A percentile compares a stretch with the other conserved stretches of the same genome.
Evolutionary conservation across 2,329 filamentous ascomycete genomes (phyloP).

Genomic region (Reticulascus tulasneorum): DNA sequence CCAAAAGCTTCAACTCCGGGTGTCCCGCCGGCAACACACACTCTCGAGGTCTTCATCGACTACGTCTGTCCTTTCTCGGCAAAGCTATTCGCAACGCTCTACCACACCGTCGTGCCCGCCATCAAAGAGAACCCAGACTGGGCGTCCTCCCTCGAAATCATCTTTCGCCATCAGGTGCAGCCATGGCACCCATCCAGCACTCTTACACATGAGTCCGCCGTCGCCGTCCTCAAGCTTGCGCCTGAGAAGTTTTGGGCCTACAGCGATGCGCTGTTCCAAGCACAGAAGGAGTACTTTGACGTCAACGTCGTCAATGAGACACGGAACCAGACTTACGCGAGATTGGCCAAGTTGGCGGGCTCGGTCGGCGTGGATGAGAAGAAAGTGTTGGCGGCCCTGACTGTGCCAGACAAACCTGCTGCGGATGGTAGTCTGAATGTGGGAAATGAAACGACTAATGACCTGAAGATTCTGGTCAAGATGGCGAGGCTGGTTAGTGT

Average conservation of each 20-base stretch:
- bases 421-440: conserved; percentile 67
- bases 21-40: conserved; percentile 49
- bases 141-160: conserved; percentile 59
- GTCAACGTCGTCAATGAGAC: conserved; percentile 77
- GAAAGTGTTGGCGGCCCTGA: conserved; percentile 65
- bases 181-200: conserved; percentile 91
- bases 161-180: conserved; percentile 90
- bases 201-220: conserved; percentile 74
- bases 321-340: conserved; percentile 77
- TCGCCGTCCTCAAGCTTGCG: conserved; percentile 70
- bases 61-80: conserved; percentile 79
- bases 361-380: conserved; percentile 65
- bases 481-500: conserved; percentile 74
- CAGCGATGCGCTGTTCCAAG: conserved; percentile 59
- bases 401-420: conserved; percentile 63
- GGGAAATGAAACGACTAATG: conserved; percentile 79
- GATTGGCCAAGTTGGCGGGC: conserved; percentile 71
- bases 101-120: conserved; percentile 59
- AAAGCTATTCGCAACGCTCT: conserved; percentile 72
- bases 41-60: conserved; percentile 70
- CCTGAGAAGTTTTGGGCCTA: conserved; percentile 78
- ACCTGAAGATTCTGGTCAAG: conserved; percentile 81
- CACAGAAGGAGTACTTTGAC: conserved; percentile 80
- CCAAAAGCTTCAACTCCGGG: conserved; percentile 27
- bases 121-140: conserved; percentile 58